phyloP scores from a whole-genome alignment of 2,329 filamentous ascomycete genomes.

The Fusarium buharicum region DNA sequence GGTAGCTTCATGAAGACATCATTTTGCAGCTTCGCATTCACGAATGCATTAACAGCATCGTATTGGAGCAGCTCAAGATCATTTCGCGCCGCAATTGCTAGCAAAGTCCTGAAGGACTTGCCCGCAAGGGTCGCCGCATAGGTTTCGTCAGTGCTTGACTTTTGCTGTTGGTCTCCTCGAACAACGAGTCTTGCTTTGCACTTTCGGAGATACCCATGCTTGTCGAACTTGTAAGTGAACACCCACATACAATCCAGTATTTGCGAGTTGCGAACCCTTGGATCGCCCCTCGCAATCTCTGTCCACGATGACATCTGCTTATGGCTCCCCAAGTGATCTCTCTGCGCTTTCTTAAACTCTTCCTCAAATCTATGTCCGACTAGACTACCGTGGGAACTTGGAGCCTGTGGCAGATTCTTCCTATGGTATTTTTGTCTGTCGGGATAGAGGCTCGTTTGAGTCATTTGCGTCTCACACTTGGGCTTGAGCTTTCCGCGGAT shows the following conservation, averaged over 20 bases:
- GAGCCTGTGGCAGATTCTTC: neutral
- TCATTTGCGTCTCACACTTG: no score
- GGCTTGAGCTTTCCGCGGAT: neutral
- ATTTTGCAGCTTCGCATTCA: no score
- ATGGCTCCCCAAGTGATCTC: neutral
- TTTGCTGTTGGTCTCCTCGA: neutral
- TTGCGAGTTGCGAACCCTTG: neutral
- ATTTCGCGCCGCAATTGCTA: no score
- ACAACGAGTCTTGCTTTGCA: neutral
- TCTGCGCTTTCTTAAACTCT: neutral
- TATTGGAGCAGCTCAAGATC: no score
- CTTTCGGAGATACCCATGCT: neutral
- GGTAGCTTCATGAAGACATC: no score
- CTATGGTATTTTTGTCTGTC: neutral
- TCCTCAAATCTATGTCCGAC: neutral
- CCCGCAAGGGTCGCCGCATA: neutral
- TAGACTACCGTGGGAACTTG: neutral
- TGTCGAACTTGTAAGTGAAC: conserved; percentile 1
- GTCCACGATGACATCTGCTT: neutral
- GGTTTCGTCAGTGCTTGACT: neutral
- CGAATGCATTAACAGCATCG: no score
- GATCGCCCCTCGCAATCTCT: neutral
- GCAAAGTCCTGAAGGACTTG: no score
- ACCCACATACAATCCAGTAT: conserved; percentile 6
- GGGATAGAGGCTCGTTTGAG: neutral